These are phyloP conservation scores for Periconia digitata DNA, from an alignment of 2,329 filamentous ascomycete species.

Conservation along the genomic window DNA sequence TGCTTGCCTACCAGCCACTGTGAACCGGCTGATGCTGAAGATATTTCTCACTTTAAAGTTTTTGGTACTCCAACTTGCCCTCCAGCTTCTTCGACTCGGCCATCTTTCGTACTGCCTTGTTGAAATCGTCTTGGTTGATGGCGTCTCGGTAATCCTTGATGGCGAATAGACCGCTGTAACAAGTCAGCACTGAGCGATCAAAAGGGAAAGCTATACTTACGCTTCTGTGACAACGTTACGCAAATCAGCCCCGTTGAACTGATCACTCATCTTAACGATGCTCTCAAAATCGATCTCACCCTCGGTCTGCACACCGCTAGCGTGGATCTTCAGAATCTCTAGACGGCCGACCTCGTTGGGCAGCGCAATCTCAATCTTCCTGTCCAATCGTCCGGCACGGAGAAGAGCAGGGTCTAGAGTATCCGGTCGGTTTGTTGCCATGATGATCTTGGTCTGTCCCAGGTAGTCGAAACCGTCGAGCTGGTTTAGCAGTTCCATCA, in stretches of 20 bases:
- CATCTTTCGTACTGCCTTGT: slow-evolving; percentile 97
- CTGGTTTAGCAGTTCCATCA: slow-evolving; percentile 99
- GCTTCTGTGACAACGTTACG: slow-evolving; percentile 98
- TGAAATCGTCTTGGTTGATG: slow-evolving; percentile 98
- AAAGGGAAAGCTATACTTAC: slow-evolving; percentile 58
- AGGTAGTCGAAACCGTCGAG: slow-evolving; percentile 99
- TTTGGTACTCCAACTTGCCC: slow-evolving; percentile 97
- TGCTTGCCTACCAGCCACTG: slow-evolving; percentile 16
- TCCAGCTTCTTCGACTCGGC: slow-evolving; percentile 98
- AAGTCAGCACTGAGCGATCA: slow-evolving; percentile 22
- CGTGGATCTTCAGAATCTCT: slow-evolving; percentile 98
- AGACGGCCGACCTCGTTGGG: slow-evolving; percentile 95
- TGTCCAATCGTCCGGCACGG: slow-evolving; percentile 87
- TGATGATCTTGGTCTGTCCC: slow-evolving; percentile 99
- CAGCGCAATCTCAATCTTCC: slow-evolving; percentile 96
- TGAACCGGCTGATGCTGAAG: neutral
- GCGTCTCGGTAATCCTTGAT: slow-evolving; percentile 98
- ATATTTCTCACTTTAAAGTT: slow-evolving; percentile 68
- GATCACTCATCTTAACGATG: slow-evolving; percentile 99
- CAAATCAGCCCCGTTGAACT: slow-evolving; percentile 94
- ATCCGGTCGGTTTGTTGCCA: slow-evolving; percentile 97
- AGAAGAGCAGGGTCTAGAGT: slow-evolving; percentile 92
- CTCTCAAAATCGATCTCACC: slow-evolving; percentile 98
- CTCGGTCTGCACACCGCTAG: slow-evolving; percentile 80
- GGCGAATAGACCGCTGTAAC: slow-evolving; percentile 79